Percentiles rank a stretch among this genome's conserved stretches.
phyloP scores from a whole-genome alignment of 495 filamentous ascomycete genomes.

The Aspergillus olivimuriae region DNA sequence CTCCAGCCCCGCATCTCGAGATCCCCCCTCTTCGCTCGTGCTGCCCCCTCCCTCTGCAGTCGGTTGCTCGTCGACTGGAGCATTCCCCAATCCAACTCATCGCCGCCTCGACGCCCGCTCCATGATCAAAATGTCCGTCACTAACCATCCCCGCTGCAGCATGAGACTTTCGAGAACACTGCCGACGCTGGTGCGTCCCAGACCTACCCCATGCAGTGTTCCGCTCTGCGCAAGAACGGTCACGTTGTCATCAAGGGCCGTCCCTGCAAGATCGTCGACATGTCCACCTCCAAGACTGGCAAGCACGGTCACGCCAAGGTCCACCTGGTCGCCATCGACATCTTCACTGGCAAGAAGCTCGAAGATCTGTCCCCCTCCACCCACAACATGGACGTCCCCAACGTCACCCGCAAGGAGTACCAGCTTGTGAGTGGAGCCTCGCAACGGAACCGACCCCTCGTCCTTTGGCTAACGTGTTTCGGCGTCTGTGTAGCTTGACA shows the following conservation, averaged over 20 bases:
- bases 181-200: constrained; percentile 89
- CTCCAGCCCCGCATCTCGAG: constrained; percentile 30
- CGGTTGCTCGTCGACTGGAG: too few relatives aligned
- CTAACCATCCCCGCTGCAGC: constrained; percentile 50
- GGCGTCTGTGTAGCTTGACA: constrained; percentile 57
- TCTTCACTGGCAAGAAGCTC: constrained; percentile 99
- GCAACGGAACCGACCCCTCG: not conserved
- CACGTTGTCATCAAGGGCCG: constrained; percentile 96
- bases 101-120: not conserved
- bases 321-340: constrained; percentile 92
- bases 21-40: constrained; percentile 18
- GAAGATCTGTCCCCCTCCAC: constrained; percentile 99
- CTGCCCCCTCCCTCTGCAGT: constrained; percentile 3
- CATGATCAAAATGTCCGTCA: not conserved
- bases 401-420: constrained; percentile 84
- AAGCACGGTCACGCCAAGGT: constrained; percentile 99
- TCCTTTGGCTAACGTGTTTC: not conserved
- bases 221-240: constrained; percentile 97
- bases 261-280: constrained; percentile 99
- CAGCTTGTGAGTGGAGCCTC: constrained; percentile 65
- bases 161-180: constrained; percentile 84
- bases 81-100: not conserved
- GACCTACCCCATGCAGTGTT: constrained; percentile 98
- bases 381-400: constrained; percentile 99
- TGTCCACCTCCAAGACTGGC: constrained; percentile 99